phyloP scores from a whole-genome alignment of 106 monocot genomes.

The Acorus gramineus region DNA sequence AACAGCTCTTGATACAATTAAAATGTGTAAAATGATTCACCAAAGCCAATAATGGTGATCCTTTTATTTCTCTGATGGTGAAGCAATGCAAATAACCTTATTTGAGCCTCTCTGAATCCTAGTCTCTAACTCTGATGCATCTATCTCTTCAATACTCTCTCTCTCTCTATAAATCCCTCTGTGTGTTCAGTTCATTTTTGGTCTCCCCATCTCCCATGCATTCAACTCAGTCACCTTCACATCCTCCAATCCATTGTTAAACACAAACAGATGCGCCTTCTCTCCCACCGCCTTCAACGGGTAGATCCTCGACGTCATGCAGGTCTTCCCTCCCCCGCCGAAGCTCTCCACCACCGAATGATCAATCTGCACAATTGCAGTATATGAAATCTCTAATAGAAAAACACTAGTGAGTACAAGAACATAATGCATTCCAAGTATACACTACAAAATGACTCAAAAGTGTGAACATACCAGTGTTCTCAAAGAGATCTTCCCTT shows the following conservation, averaged over 20 bases:
- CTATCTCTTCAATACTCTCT: no score
- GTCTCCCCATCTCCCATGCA: slow-evolving; percentile 19
- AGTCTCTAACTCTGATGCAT: no score
- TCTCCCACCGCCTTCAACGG: background rate
- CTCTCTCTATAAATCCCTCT: no score
- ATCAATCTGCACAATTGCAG: slow-evolving; percentile 7
- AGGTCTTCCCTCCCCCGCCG: slow-evolving; percentile 6
- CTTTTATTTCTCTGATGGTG: no score
- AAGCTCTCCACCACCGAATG: slow-evolving; percentile 12
- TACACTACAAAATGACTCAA: background rate
- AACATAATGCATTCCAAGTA: background rate
- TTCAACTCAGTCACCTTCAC: slow-evolving; percentile 9
- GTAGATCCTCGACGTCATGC: slow-evolving; percentile 10
- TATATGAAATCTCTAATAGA: background rate
- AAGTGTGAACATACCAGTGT: slow-evolving; percentile 15
- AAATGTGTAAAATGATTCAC: no score
- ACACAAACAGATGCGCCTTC: slow-evolving; percentile 10
- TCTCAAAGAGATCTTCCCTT: slow-evolving; percentile 25
- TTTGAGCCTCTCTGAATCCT: no score
- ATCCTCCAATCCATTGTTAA: slow-evolving; percentile 12
- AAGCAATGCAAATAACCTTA: no score
- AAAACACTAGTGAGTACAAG: background rate
- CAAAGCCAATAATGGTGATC: no score
- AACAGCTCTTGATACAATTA: no score
- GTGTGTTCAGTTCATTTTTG: slow-evolving; percentile 10